Conservation (phyloP, 2,329 filamentous ascomycete genomes). For the Blastomyces percursus region DNA sequence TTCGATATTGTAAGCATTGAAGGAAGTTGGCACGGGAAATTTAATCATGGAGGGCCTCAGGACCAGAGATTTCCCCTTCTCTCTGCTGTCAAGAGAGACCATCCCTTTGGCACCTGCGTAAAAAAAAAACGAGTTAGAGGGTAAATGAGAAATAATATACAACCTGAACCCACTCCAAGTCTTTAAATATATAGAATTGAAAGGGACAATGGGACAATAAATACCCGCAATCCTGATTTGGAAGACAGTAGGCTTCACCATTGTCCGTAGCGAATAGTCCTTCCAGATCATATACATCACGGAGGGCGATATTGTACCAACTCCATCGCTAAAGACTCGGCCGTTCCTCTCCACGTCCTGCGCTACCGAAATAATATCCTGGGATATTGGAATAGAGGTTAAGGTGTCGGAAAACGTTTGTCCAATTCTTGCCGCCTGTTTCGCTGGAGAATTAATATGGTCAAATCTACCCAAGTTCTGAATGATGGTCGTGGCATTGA, state of each 20-base stretch:
- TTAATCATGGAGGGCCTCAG: conserved; percentile 71
- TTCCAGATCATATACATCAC: conserved; percentile 53
- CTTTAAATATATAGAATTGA: background rate
- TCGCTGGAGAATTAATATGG: conserved; percentile 43
- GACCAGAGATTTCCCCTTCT: conserved; percentile 48
- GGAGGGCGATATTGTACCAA: conserved; percentile 57
- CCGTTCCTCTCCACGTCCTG: conserved; percentile 30
- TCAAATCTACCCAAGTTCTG: conserved; percentile 40
- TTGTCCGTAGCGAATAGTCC: conserved; percentile 19
- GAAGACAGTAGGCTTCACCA: conserved; percentile 33
- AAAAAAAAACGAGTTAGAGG: conserved; percentile 8
- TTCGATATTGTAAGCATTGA: conserved; percentile 16
- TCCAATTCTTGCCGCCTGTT: conserved; percentile 49
- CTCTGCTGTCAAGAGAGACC: conserved; percentile 55
- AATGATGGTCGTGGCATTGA: conserved; percentile 34
- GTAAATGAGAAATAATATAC: background rate
- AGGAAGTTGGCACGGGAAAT: conserved; percentile 51
- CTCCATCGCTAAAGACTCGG: conserved; percentile 66
- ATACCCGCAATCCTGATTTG: conserved; percentile 61
- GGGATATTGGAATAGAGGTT: conserved; percentile 45
- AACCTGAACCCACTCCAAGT: background rate
- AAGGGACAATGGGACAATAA: conserved; percentile 10
- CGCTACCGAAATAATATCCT: conserved; percentile 17
- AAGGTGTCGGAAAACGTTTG: conserved; percentile 67
- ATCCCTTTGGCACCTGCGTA: conserved; percentile 60